Conservation (phyloP, 257 asterid genomes). For the Solanum pinnatisectum region DNA sequence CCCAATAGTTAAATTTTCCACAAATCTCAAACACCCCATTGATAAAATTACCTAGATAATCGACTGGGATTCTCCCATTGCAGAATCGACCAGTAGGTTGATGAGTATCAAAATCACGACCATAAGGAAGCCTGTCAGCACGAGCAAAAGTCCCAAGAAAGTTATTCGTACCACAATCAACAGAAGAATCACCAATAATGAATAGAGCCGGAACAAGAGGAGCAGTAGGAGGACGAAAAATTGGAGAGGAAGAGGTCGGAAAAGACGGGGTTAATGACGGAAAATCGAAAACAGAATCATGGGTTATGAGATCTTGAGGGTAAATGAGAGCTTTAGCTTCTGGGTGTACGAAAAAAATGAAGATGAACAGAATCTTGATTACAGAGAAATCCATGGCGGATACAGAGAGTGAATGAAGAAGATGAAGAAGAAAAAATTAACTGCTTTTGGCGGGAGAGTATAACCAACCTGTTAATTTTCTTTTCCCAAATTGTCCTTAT, state of each 20-base stretch:
- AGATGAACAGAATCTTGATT: background rate
- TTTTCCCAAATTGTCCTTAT: background rate
- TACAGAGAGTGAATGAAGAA: background rate
- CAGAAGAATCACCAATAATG: slow-evolving; percentile 87
- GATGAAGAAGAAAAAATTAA: background rate
- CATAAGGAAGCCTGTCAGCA: slow-evolving; percentile 88
- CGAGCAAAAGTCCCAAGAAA: slow-evolving; percentile 87
- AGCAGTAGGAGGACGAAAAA: background rate
- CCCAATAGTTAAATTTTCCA: background rate
- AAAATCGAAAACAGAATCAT: background rate
- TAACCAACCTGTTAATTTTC: background rate
- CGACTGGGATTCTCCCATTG: slow-evolving; percentile 93
- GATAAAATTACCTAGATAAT: slow-evolving; percentile 49
- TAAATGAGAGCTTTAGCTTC: background rate
- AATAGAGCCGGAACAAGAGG: slow-evolving; percentile 65
- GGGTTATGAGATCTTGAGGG: background rate
- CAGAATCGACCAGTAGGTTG: slow-evolving; percentile 87
- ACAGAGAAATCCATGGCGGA: background rate
- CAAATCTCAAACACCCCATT: background rate
- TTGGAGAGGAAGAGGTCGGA: slow-evolving; percentile 3
- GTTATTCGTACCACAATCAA: slow-evolving; percentile 87
- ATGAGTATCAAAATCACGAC: slow-evolving; percentile 81
- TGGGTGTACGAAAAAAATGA: background rate
- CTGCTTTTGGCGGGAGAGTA: background rate
- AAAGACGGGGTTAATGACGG: slow-evolving; percentile 1